Percentiles rank a stretch among this genome's conserved stretches.
phyloP scores from a whole-genome alignment of 208 protist species.

The Wallacemonas sp. region DNA sequence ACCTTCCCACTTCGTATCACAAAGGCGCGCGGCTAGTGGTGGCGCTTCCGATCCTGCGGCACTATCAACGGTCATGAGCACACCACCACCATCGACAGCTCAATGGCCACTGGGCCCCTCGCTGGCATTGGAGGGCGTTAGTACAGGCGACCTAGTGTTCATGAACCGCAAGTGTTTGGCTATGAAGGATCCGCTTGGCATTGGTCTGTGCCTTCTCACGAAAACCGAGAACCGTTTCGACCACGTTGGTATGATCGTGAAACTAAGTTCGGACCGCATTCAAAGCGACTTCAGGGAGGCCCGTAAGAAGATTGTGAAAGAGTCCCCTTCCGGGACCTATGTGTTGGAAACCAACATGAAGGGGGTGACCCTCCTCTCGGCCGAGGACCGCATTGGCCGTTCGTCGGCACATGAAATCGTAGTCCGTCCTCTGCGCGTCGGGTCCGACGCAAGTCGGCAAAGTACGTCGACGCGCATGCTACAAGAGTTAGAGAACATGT shows the following conservation, averaged over 20 bases:
- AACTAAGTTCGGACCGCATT: slow-evolving; percentile 20
- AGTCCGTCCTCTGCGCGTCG: slow-evolving; percentile 34
- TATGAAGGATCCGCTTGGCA: slow-evolving; percentile 67
- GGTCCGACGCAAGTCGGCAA: neutral
- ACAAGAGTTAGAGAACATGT: slow-evolving; percentile 33
- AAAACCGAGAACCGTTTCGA: slow-evolving; percentile 83
- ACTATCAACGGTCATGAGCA: too few species aligned
- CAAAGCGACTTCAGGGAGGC: slow-evolving; percentile 17
- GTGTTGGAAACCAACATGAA: slow-evolving; percentile 77
- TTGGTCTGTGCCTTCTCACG: slow-evolving; percentile 60
- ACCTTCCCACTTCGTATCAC: too few species aligned
- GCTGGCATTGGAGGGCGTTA: slow-evolving; percentile 10
- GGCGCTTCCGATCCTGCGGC: too few species aligned
- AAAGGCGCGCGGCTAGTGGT: too few species aligned
- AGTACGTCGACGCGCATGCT: slow-evolving; percentile 17
- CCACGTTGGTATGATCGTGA: slow-evolving; percentile 80
- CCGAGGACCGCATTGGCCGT: slow-evolving; percentile 54
- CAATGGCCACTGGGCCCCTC: too few species aligned
- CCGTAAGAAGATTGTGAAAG: slow-evolving; percentile 25
- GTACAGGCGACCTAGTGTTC: slow-evolving; percentile 73
- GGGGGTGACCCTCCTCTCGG: slow-evolving; percentile 64
- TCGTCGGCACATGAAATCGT: slow-evolving; percentile 62
- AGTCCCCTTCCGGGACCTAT: slow-evolving; percentile 75
- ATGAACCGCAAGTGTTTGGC: slow-evolving; percentile 78
- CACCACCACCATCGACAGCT: too few species aligned